Conservation (phyloP, 306 rosid genomes). For the Lotus japonicus region DNA sequence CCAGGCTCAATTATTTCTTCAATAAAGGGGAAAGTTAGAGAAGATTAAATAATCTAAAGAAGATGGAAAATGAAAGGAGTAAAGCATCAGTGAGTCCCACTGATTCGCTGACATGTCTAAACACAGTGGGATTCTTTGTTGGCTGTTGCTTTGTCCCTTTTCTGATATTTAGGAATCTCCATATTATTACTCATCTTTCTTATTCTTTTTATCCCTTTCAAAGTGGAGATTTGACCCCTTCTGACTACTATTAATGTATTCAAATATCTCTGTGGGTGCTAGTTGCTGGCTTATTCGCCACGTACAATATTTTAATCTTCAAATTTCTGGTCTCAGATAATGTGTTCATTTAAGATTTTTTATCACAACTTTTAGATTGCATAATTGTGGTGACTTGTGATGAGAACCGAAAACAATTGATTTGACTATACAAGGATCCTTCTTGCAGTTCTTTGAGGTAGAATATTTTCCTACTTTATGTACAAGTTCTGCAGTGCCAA, state of each 20-base stretch:
- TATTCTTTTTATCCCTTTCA: slow-evolving; percentile 30
- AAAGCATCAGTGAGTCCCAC: slow-evolving; percentile 32
- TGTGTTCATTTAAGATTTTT: slow-evolving; percentile 20
- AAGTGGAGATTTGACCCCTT: slow-evolving; percentile 42
- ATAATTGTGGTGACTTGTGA: slow-evolving; percentile 13
- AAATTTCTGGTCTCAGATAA: slow-evolving; percentile 23
- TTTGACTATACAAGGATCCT: slow-evolving; percentile 12
- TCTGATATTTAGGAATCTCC: slow-evolving; percentile 42
- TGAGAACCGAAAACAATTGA: slow-evolving; percentile 15
- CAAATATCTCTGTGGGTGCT: slow-evolving; percentile 27
- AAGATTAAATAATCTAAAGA: slow-evolving; percentile 25
- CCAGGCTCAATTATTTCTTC: slow-evolving; percentile 27
- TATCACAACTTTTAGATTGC: slow-evolving; percentile 17
- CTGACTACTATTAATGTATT: slow-evolving; percentile 8
- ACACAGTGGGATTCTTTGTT: slow-evolving; percentile 37
- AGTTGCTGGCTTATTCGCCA: slow-evolving; percentile 29
- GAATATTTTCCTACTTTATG: neutral
- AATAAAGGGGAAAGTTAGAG: slow-evolving; percentile 32
- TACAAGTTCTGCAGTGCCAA: neutral
- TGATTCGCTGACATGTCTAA: slow-evolving; percentile 35
- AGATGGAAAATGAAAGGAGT: slow-evolving; percentile 24
- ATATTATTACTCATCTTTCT: slow-evolving; percentile 22
- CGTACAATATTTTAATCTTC: slow-evolving; percentile 20
- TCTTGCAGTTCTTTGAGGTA: slow-evolving; percentile 23
- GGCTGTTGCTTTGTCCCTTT: slow-evolving; percentile 30